A percentile compares a stretch with the other conserved stretches of the same genome.
Conservation (phyloP, 176 grass and related monocot genomes). For the Cenchrus americanus region DNA sequence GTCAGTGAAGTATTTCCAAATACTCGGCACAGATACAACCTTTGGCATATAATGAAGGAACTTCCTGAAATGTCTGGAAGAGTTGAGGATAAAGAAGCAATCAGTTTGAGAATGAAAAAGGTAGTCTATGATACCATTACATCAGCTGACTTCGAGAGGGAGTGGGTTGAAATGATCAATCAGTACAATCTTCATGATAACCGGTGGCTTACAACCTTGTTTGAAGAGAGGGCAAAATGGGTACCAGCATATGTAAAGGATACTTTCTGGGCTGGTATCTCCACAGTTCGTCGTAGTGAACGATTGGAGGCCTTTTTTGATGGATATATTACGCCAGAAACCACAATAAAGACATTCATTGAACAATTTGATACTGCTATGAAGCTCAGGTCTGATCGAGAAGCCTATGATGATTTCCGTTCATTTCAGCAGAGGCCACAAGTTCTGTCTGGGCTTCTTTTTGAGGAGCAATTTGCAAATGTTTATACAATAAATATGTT, state of each 20-base stretch:
- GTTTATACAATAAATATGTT: constrained; percentile 93
- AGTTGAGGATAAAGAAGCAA: constrained; percentile 85
- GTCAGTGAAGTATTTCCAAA: constrained; percentile 64
- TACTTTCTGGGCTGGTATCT: constrained; percentile 88
- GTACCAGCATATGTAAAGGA: constrained; percentile 84
- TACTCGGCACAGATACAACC: constrained; percentile 75
- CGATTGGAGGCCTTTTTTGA: constrained; percentile 80
- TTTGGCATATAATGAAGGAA: constrained; percentile 95
- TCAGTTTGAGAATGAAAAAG: constrained; percentile 78
- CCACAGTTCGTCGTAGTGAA: constrained; percentile 74
- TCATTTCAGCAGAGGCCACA: constrained; percentile 91
- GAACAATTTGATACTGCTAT: constrained; percentile 91
- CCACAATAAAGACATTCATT: constrained; percentile 78
- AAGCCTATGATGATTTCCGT: constrained; percentile 90
- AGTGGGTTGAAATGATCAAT: constrained; percentile 82
- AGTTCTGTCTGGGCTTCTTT: constrained; percentile 74
- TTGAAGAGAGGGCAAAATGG: constrained; percentile 79
- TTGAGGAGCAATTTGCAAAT: constrained; percentile 87
- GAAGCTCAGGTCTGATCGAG: constrained; percentile 76
- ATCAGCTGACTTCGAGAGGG: constrained; percentile 74
- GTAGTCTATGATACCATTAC: constrained; percentile 79
- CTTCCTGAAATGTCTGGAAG: constrained; percentile 86
- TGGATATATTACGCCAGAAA: constrained; percentile 79
- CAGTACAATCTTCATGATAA: constrained; percentile 76
- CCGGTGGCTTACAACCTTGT: constrained; percentile 71